Evolutionary conservation across 2,329 filamentous ascomycete genomes (phyloP).

Genomic region (Aureobasidium uvarum): DNA sequence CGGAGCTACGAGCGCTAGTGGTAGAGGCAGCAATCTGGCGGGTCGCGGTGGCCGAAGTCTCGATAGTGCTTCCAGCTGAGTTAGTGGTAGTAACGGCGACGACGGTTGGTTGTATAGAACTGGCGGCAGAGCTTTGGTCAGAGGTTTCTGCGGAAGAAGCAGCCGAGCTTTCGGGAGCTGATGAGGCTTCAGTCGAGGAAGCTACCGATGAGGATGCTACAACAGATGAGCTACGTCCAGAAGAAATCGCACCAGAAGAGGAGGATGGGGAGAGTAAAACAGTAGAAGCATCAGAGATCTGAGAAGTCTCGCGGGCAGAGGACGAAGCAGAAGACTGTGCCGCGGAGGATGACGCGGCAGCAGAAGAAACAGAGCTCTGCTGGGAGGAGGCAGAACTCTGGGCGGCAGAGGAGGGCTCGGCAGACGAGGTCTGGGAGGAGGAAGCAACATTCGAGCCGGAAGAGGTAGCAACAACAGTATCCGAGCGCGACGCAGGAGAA

Average conservation of each 20-base stretch:
- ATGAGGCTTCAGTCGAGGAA: constrained; percentile 1
- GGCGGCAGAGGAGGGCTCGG: constrained; percentile 28
- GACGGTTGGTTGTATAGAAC: constrained; percentile 30
- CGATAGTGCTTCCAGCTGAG: constrained; percentile 30
- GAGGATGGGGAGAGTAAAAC: constrained; percentile 26
- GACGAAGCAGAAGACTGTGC: constrained; percentile 13
- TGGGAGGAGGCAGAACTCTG: constrained; percentile 28
- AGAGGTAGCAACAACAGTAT: constrained; percentile 23
- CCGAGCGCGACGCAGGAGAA: constrained; percentile 23
- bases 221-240: constrained; percentile 25
- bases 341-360: constrained; percentile 23
- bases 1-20: constrained; percentile 28
- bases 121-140: background rate
- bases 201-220: constrained; percentile 14
- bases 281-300: constrained; percentile 26
- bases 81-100: constrained; percentile 34
- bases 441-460: constrained; percentile 13
- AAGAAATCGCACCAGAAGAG: constrained; percentile 27
- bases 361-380: constrained; percentile 14
- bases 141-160: constrained; percentile 17
- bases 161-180: constrained; percentile 11
- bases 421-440: constrained; percentile 3
- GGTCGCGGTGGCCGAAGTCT: constrained; percentile 28
- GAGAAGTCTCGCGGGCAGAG: constrained; percentile 6
- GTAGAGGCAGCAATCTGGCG: constrained; percentile 28